Evolutionary conservation across 192 early-diverging fungal species (phyloP), one percentile per base, ranked within the genome.

Genomic region (Paraglomus brasilianum): DNA sequence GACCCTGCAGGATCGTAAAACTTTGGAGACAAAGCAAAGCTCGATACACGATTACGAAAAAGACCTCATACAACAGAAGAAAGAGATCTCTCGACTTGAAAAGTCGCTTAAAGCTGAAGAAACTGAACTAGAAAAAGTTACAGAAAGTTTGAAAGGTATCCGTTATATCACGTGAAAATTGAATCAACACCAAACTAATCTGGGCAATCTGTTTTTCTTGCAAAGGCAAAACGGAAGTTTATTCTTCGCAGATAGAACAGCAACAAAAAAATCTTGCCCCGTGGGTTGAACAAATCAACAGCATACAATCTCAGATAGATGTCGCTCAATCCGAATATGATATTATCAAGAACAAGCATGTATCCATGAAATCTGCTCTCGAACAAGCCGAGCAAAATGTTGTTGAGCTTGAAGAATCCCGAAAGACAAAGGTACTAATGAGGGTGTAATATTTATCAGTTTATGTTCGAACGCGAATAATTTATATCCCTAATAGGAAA

Each of bases 221-320:
- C 8, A 39, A 87, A 80, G 92, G 90, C 44, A 98, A 98, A 75
- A 97, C 97, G 0, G 87, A 92, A 41, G 82, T 62, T n/a, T 89
- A 91, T 70, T 86, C 92, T 47, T 74, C 79, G 30, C 75, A 92
- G 48, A 95, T 99, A 19, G 92, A 93, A 71, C 80, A 89, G 55
- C 85, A 92, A 68, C 92, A 99, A 75, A 84, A 83, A 24, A 86
- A 92, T 65, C 77, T 97, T 17, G 88, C 86, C 5, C 97, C 96
- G 1, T 95, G 91, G 92, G 81, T 80, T 47, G 93, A 95, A 66
- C 90, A 88, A 75, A 87, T 94, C 71, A 88, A 88, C 53, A 85
- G 69, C 36, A 87, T 86, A 58, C 85, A 91, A 73, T 83, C 88
- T 36, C 70, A 80, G 50, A 77, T 95, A n/a, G 88, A 96, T 61